phyloP scores from a whole-genome alignment of 1,284 basidiomycete genomes.

The Trametes sp. region DNA sequence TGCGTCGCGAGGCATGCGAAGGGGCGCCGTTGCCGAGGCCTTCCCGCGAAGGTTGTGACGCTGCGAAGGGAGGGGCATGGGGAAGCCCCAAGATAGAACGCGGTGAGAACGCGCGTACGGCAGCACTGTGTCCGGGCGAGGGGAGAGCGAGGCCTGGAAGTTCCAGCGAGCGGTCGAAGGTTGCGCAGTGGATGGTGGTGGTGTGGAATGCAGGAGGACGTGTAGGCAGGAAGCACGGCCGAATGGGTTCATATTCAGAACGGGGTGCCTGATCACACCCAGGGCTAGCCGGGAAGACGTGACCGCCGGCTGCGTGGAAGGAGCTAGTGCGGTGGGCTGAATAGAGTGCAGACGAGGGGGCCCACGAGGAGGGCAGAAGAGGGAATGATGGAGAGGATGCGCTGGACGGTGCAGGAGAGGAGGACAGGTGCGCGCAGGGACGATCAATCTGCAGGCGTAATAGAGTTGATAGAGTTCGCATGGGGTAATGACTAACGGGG shows the following conservation, averaged over 20 bases:
- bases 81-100: conserved; percentile 14
- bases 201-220: not conserved
- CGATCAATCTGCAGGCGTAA: conserved; percentile 28
- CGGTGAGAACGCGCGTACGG: conserved; percentile 6
- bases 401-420: too few species aligned
- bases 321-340: conserved; percentile 9
- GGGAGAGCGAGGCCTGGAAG: not conserved
- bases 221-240: conserved; percentile 12
- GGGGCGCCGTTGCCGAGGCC: conserved; percentile 14
- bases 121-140: not conserved
- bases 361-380: conserved; percentile 6
- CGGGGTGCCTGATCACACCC: conserved; percentile 27
- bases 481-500: conserved; percentile 15
- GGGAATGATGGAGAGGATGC: not conserved
- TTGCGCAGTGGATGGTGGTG: not conserved
- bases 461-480: conserved; percentile 29
- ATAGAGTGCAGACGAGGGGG: conserved; percentile 1
- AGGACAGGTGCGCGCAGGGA: conserved; percentile 30
- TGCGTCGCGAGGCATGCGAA: conserved; percentile 2
- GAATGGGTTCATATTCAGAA: conserved; percentile 16
- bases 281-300: conserved; percentile 1
- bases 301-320: conserved; percentile 6
- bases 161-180: not conserved
- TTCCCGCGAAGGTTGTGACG: conserved; percentile 22
- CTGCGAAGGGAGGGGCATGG: not conserved